Conservation (phyloP, 192 early-diverging fungal species). For the Coemansia interrupta region DNA sequence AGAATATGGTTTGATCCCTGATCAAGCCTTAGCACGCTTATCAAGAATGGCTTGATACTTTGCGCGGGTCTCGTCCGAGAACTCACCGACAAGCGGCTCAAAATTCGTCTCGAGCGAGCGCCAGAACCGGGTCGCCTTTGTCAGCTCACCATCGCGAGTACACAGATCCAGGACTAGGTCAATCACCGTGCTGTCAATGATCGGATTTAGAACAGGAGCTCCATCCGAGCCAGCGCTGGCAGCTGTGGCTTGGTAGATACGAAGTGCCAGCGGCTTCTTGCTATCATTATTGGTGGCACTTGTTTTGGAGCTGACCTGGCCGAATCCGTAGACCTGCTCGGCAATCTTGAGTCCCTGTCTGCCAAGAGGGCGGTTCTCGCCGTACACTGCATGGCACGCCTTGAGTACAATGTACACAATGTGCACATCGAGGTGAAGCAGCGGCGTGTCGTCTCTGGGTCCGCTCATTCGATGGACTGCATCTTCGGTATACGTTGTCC, state of each 20-base stretch:
- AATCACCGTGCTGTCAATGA: constrained; percentile 26
- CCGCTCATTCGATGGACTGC: constrained; percentile 14
- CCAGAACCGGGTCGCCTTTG: constrained; percentile 51
- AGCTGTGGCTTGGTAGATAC: constrained; percentile 8
- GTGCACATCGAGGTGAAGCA: constrained; percentile 24
- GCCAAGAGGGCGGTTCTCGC: constrained; percentile 31
- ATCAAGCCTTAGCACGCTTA: background rate
- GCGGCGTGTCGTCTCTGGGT: constrained; percentile 11
- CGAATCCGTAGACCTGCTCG: constrained; percentile 38
- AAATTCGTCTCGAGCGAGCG: constrained; percentile 30
- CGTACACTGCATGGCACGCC: constrained; percentile 32
- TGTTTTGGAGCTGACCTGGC: background rate
- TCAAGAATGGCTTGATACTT: background rate
- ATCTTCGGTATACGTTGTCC: constrained; percentile 28
- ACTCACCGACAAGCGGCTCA: constrained; percentile 9
- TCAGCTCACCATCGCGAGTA: constrained; percentile 23
- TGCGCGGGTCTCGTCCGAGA: constrained; percentile 3
- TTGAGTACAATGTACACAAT: constrained; percentile 36
- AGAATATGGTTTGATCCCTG: background rate
- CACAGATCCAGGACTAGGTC: constrained; percentile 38
- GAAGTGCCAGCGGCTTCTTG: constrained; percentile 16
- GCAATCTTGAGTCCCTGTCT: constrained; percentile 29
- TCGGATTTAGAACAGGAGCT: background rate
- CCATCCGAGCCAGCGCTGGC: background rate
- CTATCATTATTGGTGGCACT: background rate